Evolutionary conservation across 169 alveolate genomes (phyloP), one percentile per base, ranked within the genome.

Genomic region (Plasmodium coatneyi): DNA sequence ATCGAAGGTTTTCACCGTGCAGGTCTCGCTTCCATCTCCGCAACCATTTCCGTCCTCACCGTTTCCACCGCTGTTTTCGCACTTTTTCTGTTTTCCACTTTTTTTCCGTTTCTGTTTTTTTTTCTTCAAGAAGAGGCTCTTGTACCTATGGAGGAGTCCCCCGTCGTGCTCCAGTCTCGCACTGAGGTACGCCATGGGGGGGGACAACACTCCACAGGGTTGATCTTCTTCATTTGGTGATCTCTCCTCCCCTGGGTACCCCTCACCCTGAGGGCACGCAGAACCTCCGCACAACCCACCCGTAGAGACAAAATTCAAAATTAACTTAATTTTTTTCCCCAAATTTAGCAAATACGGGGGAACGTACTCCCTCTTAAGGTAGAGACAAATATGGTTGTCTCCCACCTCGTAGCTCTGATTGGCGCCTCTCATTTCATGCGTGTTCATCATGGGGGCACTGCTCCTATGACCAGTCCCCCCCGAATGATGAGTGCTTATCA

Each of bases 341-440:
- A 86, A n/a, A 86, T 76, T 41, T 72, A 86, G 66, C 80, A 86
- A 86, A 28, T 86, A 41, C 7, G 76, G 30, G 30, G 93, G 93
- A 76, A 86, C 25, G 66, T 22, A 76, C 10, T 86, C 46, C 43
- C 84, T 86, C 66, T 86, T 86, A 72, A 86, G 39, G 71, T 86
- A 86, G 25, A 86, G 79, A 36, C 66, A 76, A 34, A 86, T 86
- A 54, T 70, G 43, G 66, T 86, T 86, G 28, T 74, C 80, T 56
- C 30, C 54, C 32, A 28, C 43, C 16, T 25, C 6, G 76, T 22
- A 9, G 76, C n/a, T 66, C 30, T 66, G 36, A 66, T 28, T 4
- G 5, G 36, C 12, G 2, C 3, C 12, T 52, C 56, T 70, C 34
- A 30, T 30, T 32, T 86, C 39, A 30, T 49, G 34, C n/a, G 34